Evolutionary conservation across 1,284 basidiomycete species (phyloP), one percentile per base, ranked within the genome.

Genomic region (Marasmius sp.): DNA sequence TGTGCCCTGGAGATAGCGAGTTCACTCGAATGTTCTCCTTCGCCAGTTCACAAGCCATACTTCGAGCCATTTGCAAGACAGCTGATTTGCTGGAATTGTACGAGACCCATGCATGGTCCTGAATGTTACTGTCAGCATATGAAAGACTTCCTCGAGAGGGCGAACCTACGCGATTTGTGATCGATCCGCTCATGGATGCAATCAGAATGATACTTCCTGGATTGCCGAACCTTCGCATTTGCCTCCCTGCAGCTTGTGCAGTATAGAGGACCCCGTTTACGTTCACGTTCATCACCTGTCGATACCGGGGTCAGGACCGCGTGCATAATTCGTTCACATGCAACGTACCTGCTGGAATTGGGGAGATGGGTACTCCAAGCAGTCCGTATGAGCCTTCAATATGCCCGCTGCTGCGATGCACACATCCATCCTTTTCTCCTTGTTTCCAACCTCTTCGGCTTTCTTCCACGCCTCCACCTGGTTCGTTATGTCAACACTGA

Each of bases 11-110:
- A 8, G 88, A 91, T 57, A 92, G 78, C n/a, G 87, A 79, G 71
- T 92, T 92, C 61, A 93, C 89, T 6, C 91, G 80, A 63, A 95
- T 94, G 3, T 81, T 76, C 70, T 86, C 79, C 22, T 74, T 78
- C 6, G 91, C 91, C 59, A 93, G 84, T 72, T 95, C 93, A 72
- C 90, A 91, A 3, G 93, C 93, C 82, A 94, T 85, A 75, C 89
- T 94, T 64, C 91, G 84, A 20, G 79, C 87, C 87, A 94, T 91
- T 75, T 94, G 93, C 50, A 92, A 74, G 7, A 94, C 89, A 2
- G 88, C 92, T 1, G 89, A 86, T 76, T 94, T 94, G 75, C 88
- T 91, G 57, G 86, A 83, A 75, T 93, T 93, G 77, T 93, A 93
- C 18, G 89, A 85, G 51, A 87, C 82, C 88, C 89, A 93, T n/a